These are phyloP conservation scores for Cladosporium sp. DNA, from an alignment of 2,329 filamentous ascomycete species.

Conservation along the genomic window DNA sequence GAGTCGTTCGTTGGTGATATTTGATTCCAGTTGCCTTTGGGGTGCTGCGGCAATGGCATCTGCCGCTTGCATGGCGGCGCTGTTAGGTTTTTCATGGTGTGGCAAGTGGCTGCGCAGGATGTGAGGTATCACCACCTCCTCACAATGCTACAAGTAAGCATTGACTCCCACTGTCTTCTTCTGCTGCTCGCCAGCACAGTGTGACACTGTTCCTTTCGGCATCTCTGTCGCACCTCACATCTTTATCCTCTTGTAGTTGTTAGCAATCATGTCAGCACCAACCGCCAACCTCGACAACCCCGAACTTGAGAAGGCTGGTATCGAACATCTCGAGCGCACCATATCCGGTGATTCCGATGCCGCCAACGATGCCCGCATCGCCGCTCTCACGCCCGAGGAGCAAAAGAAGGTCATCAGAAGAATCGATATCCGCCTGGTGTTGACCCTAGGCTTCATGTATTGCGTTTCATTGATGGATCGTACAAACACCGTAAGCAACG, in stretches of 20 bases:
- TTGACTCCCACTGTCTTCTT: background rate
- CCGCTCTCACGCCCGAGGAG: constrained; percentile 53
- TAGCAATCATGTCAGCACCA: constrained; percentile 5
- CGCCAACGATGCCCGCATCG: constrained; percentile 27
- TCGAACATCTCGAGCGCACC: constrained; percentile 24
- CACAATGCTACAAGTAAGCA: constrained; percentile 6
- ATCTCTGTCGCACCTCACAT: too few relatives aligned
- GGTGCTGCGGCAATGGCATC: constrained; percentile 5
- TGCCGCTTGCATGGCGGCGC: constrained; percentile 10
- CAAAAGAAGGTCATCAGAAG: constrained; percentile 63
- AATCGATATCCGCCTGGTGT: constrained; percentile 56
- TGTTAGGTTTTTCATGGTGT: background rate
- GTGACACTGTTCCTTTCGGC: too few relatives aligned
- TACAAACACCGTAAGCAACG: constrained; percentile 10
- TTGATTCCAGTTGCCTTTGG: background rate
- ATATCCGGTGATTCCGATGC: constrained; percentile 19
- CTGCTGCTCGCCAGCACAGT: too few relatives aligned
- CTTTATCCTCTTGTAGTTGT: too few relatives aligned
- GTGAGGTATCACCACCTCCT: constrained; percentile 2
- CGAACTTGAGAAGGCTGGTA: constrained; percentile 21
- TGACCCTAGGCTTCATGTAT: constrained; percentile 41
- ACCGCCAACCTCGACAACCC: constrained; percentile 4
- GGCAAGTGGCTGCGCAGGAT: constrained; percentile 1
- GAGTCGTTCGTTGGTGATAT: too few relatives aligned
- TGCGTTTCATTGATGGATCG: constrained; percentile 35